A percentile compares a stretch with the other conserved stretches of the same genome.
Conservation (phyloP, 2,329 filamentous ascomycete species). For the Bipolaris bicolor region DNA sequence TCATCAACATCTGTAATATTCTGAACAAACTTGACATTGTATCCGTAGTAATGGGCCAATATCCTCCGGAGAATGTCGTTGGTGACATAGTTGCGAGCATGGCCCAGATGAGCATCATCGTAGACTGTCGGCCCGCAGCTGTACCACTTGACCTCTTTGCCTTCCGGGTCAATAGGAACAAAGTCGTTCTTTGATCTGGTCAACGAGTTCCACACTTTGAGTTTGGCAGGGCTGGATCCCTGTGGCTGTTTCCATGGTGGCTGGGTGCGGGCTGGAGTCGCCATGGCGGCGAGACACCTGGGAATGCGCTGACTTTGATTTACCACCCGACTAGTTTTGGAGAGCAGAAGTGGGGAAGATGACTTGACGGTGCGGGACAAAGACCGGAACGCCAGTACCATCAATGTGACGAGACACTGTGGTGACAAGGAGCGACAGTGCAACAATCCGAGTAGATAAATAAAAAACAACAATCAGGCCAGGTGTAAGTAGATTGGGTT, state of each 20-base stretch:
- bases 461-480: conserved; percentile 15
- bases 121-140: conserved; percentile 88
- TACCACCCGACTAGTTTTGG: conserved; percentile 18
- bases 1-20: conserved; percentile 74
- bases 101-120: conserved; percentile 80
- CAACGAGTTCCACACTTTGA: conserved; percentile 82
- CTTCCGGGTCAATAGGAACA: conserved; percentile 70
- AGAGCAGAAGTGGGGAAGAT: conserved; percentile 29
- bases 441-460: background rate
- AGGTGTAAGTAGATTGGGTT: conserved; percentile 18
- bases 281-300: conserved; percentile 34
- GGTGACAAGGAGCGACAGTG: conserved; percentile 23
- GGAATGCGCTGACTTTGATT: conserved; percentile 6
- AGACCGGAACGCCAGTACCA: conserved; percentile 38
- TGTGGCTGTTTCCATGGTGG: conserved; percentile 49
- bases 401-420: conserved; percentile 32
- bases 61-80: conserved; percentile 88
- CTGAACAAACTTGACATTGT: conserved; percentile 85
- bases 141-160: conserved; percentile 80
- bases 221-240: conserved; percentile 54
- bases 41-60: conserved; percentile 81
- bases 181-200: conserved; percentile 77
- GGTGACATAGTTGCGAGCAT: conserved; percentile 88
- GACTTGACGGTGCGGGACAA: conserved; percentile 37
- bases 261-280: conserved; percentile 45